These are phyloP conservation scores for Gypsophila paniculata DNA, from an alignment of 179 eudicot species.

Conservation along the genomic window DNA sequence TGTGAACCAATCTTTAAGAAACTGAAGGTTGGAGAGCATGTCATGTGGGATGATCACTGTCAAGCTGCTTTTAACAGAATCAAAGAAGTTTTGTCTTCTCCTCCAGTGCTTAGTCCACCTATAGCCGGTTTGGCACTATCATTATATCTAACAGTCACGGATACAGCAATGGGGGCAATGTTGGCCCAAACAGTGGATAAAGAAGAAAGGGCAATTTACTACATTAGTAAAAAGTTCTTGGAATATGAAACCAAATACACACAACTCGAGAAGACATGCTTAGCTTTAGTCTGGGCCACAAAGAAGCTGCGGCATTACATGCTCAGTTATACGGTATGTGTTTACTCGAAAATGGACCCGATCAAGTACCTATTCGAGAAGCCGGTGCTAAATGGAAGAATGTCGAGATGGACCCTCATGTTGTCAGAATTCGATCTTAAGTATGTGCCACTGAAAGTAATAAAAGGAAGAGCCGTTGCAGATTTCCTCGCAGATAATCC, in stretches of 20 bases:
- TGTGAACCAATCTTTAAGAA: too few species aligned
- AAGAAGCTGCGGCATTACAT: neutral
- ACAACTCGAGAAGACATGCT: neutral
- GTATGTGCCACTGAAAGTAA: too few species aligned
- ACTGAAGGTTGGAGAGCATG: too few species aligned
- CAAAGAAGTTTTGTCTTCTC: neutral
- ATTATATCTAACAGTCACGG: neutral
- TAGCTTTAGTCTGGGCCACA: neutral
- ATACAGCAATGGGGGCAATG: neutral
- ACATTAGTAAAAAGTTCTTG: too few species aligned
- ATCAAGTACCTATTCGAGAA: too few species aligned
- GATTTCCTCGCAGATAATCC: too few species aligned
- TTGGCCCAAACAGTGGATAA: neutral
- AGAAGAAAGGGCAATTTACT: neutral
- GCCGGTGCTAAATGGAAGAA: too few species aligned
- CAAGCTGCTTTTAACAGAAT: neutral
- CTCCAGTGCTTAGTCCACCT: neutral
- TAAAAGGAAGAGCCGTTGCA: too few species aligned
- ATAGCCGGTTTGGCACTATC: neutral
- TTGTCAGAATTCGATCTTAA: too few species aligned
- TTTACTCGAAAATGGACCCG: too few species aligned
- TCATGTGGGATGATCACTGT: neutral
- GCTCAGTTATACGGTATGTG: too few species aligned
- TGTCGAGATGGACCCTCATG: too few species aligned
- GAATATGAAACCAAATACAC: neutral